Conservation (phyloP, 2,329 filamentous ascomycete genomes). For the Teratosphaeria epicoccoides region DNA sequence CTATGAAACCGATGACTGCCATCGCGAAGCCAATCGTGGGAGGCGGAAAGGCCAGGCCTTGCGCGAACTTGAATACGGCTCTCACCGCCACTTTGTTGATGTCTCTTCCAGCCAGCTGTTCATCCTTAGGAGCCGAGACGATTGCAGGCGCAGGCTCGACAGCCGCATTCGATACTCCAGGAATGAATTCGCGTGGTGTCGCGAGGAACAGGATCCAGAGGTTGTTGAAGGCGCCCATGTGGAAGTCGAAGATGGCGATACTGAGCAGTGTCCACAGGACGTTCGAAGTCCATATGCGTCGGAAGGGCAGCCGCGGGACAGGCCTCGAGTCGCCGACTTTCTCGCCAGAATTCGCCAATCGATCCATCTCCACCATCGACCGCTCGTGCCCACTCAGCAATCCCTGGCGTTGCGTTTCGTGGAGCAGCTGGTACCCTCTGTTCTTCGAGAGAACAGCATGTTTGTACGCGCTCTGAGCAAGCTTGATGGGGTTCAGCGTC, state of each 20-base stretch:
- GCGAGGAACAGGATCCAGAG: conserved; percentile 70
- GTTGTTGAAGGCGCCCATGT: conserved; percentile 65
- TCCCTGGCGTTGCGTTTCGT: conserved; percentile 20
- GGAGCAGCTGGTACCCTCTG: conserved; percentile 19
- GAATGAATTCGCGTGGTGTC: conserved; percentile 47
- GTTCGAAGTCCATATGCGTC: conserved; percentile 44
- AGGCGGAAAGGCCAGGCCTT: conserved; percentile 64
- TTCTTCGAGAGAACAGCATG: conserved; percentile 15
- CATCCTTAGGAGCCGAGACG: conserved; percentile 22
- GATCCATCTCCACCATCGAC: conserved; percentile 23
- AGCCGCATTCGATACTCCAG: conserved; percentile 13
- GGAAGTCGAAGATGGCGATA: conserved; percentile 60
- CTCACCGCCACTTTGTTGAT: conserved; percentile 3
- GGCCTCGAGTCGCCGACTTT: conserved; percentile 24
- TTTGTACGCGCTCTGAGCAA: conserved; percentile 11
- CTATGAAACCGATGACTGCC: conserved; percentile 63
- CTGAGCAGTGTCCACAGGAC: conserved; percentile 49
- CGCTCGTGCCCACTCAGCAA: conserved; percentile 21
- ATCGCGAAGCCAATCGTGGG: conserved; percentile 66
- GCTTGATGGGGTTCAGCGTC: conserved; percentile 16
- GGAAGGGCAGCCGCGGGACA: conserved; percentile 36
- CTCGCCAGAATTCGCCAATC: conserved; percentile 25
- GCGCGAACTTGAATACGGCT: conserved; percentile 50
- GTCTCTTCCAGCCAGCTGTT: conserved; percentile 4
- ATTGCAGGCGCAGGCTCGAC: neutral